phyloP scores from a whole-genome alignment of 2,329 filamentous ascomycete genomes.

The Fusarium sp. region DNA sequence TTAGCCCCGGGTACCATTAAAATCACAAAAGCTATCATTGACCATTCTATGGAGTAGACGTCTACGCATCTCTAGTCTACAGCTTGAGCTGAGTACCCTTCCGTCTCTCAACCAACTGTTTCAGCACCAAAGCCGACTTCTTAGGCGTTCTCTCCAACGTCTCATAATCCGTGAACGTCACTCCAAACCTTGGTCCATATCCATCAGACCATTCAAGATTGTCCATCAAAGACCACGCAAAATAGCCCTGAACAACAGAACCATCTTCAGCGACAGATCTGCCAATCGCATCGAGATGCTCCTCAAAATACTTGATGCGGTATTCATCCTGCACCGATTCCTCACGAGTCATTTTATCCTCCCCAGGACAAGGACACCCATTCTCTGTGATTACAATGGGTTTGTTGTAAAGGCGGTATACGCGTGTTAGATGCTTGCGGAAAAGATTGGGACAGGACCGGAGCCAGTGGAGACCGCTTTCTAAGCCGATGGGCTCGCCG shows the following conservation, averaged over 20 bases:
- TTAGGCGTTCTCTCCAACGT: constrained; percentile 35
- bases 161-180: constrained; percentile 31
- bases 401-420: constrained; percentile 31
- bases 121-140: constrained; percentile 25
- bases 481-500: not conserved
- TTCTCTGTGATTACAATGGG: constrained; percentile 38
- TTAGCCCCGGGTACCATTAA: no score
- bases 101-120: not conserved
- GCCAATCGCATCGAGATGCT: constrained; percentile 56
- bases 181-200: constrained; percentile 32
- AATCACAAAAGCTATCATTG: no score
- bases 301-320: constrained; percentile 54
- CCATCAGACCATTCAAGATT: constrained; percentile 40
- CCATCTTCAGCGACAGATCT: constrained; percentile 30
- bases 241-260: constrained; percentile 20
- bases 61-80: not conserved
- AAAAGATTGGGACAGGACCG: constrained; percentile 30
- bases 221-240: constrained; percentile 40
- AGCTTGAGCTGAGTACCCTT: constrained; percentile 1
- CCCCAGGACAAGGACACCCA: constrained; percentile 29
- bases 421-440: constrained; percentile 27
- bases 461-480: constrained; percentile 31
- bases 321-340: constrained; percentile 56
- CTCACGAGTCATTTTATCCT: constrained; percentile 41
- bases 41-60: not conserved